A percentile compares a stretch with the other conserved stretches of the same genome.
Evolutionary conservation across 305 asterid genomes (phyloP).

Genomic region (Lippia alba): DNA sequence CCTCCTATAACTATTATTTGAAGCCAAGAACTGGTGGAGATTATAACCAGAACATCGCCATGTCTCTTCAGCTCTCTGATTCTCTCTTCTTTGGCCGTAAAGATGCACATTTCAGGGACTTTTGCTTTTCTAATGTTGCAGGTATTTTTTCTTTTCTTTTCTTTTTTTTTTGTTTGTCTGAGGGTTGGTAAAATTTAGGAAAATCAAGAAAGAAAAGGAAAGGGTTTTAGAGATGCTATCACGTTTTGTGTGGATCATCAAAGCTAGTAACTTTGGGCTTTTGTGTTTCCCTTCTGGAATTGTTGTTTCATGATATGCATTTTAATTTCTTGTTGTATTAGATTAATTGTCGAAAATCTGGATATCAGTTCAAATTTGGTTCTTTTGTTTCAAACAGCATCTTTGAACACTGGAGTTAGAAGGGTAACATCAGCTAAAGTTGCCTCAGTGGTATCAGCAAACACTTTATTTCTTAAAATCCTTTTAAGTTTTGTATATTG

Average conservation of each 20-base stretch:
- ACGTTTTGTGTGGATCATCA: constrained; percentile 5
- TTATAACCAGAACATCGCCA: constrained; percentile 14
- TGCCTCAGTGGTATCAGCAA: constrained; percentile 40
- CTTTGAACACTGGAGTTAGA: constrained; percentile 44
- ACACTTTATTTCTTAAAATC: background rate
- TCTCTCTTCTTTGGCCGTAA: constrained; percentile 22
- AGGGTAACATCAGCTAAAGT: constrained; percentile 37
- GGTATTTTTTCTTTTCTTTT: constrained; percentile 24
- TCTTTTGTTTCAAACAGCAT: constrained; percentile 48
- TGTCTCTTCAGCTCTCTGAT: constrained; percentile 44
- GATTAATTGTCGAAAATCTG: background rate
- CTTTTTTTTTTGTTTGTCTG: background rate
- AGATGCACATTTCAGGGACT: constrained; percentile 27
- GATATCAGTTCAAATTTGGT: constrained; percentile 13
- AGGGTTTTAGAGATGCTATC: background rate
- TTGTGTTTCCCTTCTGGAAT: background rate
- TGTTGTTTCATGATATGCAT: background rate
- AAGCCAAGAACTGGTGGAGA: background rate
- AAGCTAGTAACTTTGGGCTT: background rate
- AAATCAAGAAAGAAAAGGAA: background rate
- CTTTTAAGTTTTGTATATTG: background rate
- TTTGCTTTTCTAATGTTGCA: constrained; percentile 30
- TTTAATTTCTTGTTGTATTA: background rate
- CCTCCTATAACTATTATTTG: background rate
- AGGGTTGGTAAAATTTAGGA: too few relatives aligned